phyloP scores from a whole-genome alignment of 345 rosid species.

The Balakata baccata region DNA sequence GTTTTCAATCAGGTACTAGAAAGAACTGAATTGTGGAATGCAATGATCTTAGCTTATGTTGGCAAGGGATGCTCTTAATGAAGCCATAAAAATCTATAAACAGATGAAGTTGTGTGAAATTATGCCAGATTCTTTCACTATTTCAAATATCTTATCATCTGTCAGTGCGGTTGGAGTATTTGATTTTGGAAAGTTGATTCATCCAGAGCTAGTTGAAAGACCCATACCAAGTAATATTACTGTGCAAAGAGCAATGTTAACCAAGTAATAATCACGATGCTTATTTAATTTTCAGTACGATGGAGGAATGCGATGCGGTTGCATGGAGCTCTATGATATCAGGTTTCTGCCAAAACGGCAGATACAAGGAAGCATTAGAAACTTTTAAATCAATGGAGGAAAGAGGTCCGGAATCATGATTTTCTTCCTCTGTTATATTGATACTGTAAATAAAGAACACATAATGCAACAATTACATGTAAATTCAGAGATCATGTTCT shows the following conservation, averaged over 20 bases:
- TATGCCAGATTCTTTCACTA: slow-evolving; percentile 51
- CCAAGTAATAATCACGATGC: slow-evolving; percentile 51
- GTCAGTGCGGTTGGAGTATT: slow-evolving; percentile 40
- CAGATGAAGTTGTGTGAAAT: slow-evolving; percentile 43
- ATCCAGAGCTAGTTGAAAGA: slow-evolving; percentile 54
- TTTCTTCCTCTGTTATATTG: too few relatives aligned
- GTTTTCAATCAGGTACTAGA: slow-evolving; percentile 43
- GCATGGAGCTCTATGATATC: slow-evolving; percentile 77
- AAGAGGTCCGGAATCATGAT: slow-evolving; percentile 43
- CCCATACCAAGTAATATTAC: slow-evolving; percentile 38
- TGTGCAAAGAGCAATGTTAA: slow-evolving; percentile 51
- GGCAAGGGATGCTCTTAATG: slow-evolving; percentile 34
- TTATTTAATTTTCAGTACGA: slow-evolving; percentile 38
- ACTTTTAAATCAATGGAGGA: slow-evolving; percentile 46
- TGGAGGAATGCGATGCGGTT: slow-evolving; percentile 56
- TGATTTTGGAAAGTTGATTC: slow-evolving; percentile 61
- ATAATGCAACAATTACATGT: not conserved
- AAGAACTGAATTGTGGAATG: slow-evolving; percentile 66
- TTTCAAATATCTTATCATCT: slow-evolving; percentile 54
- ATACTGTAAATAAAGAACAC: not conserved
- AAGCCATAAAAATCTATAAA: slow-evolving; percentile 44
- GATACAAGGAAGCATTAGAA: slow-evolving; percentile 49
- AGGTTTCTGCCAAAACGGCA: slow-evolving; percentile 57
- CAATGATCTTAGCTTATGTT: slow-evolving; percentile 65
- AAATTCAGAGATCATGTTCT: not conserved